Base-by-base conservation (phyloP, 2,329 filamentous ascomycete genomes). In the Pestalotiopsis sp. region DNA sequence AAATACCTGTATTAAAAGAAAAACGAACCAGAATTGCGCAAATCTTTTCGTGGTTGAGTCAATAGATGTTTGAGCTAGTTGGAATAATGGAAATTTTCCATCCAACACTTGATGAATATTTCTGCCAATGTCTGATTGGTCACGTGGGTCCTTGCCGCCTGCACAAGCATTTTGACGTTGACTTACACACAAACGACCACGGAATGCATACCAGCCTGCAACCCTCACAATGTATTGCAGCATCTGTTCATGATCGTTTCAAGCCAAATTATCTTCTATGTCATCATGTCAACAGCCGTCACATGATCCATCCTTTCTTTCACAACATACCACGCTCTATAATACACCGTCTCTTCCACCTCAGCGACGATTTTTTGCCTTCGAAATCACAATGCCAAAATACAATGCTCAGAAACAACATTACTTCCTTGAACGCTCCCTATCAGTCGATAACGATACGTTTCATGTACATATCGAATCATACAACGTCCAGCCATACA, bases 381-480 rank as follows among this genome's bases (percentile, higher is more conserved):
- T 35, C 9, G 7, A 35, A 35, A 35, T 35, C 30, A 35, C 30
- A 9, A 9, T 35, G 30, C 30, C 30, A 35, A 35, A 35, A 35
- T 35, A 9, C 30, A 35, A 58, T 35, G 56, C 58, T 38, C 58
- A 61, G n/a, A 22, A 38, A 39, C 14, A 61, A 38, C 30, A 61
- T 20, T n/a, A 20, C 14, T 40, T 13, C n/a, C 58, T 20, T 26
- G 17, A 17, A 35, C 26, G 58, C 26, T 61, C 26, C 35, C 17
- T 20, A 22, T 52, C 7, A 14, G 38, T 64, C 13, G 40, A 64
- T 64, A 39, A 64, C 44, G 24, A 55, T 22, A 56, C 30, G n/a
- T 57, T 14, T 39, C 58, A 66, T 63, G 57, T 58, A 66, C 40
- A 65, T 38, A 14, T 59, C n/a, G 38, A 63, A 44, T 65, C 62